Evolutionary conservation across 352 stramenopile genomes (phyloP).

Genomic region (Blastocystis sp.): DNA sequence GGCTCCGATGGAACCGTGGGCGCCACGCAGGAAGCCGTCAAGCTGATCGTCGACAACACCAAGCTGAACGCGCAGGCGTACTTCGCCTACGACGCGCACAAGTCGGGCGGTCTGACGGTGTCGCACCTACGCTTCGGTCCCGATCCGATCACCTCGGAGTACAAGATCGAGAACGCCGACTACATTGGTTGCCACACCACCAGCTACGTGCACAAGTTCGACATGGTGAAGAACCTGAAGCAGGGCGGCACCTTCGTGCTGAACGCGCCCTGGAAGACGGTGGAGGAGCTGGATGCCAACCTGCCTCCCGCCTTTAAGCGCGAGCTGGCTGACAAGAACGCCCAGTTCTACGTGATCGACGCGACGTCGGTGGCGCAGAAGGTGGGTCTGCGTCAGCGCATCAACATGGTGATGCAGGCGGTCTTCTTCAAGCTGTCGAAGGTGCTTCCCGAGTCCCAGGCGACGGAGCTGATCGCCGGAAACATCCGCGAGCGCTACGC

Average conservation of each 20-base stretch:
- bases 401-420: slow-evolving; percentile 64
- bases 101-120: slow-evolving; percentile 65
- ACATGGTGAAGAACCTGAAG: slow-evolving; percentile 64
- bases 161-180: slow-evolving; percentile 60
- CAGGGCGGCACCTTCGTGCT: no score
- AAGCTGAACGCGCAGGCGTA: slow-evolving; percentile 64
- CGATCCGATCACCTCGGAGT: slow-evolving; percentile 53
- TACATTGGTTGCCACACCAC: slow-evolving; percentile 66
- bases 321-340: slow-evolving; percentile 62
- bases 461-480: background rate
- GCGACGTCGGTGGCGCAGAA: slow-evolving; percentile 60
- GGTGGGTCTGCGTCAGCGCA: slow-evolving; percentile 60
- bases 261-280: slow-evolving; percentile 52
- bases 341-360: slow-evolving; percentile 63
- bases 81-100: slow-evolving; percentile 66
- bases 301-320: slow-evolving; percentile 61
- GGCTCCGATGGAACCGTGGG: slow-evolving; percentile 68
- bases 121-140: slow-evolving; percentile 59
- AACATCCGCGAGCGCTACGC: background rate
- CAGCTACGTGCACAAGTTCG: slow-evolving; percentile 65
- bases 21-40: slow-evolving; percentile 63
- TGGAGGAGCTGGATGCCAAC: slow-evolving; percentile 60
- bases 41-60: slow-evolving; percentile 64
- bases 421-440: slow-evolving; percentile 14
- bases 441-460: background rate